Base-by-base conservation (phyloP, 345 rosid species). In the Draba incana region DNA sequence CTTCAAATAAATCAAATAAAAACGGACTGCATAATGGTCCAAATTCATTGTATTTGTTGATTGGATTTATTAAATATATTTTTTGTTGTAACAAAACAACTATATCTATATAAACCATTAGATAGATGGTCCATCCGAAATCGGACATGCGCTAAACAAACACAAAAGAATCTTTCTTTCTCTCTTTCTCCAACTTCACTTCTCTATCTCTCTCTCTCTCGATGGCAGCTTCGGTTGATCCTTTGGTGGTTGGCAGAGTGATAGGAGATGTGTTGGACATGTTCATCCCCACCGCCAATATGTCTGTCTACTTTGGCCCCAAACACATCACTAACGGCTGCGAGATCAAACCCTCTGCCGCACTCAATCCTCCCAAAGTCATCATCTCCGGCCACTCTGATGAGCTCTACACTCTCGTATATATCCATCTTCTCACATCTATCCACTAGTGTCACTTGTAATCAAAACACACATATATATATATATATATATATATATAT, bases 191-290 rank as follows among this genome's bases (percentile, higher is more conserved):
- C 39, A 35, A 14, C 10, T 23, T 24, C 39, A 35, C 39, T 35
- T 35, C 39, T 30, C 38, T 54, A 28, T 60, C 60, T 13, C 13
- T 61, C 52, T 43, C 41, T 20, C n/a, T n/a, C 23, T 44, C 67
- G 60, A 91, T 92, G 96, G 84, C 90, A 37, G 75, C 86, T 45
- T 84, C 96, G 0, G 87, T 89, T 43, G 89, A 92, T 74, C 96
- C 98, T 55, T 81, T 87, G 16, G 87, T 92, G 8, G 90, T 92
- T 6, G 96, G 96, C 24, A 82, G 96, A 9, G 90, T 92, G 37
- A 89, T 92, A 12, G 98, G 96, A 1, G 98, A 92, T 57, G 96
- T 92, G 6, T 71, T 92, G 55, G 96, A 89, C 75, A 84, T 87
- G 94, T 92, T 92, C 62, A 80, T 85, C 14, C 98, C 98, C 1